These are phyloP conservation scores for Rhizopogon roseolus DNA, from an alignment of 768 basidiomycete species.

Conservation along the genomic window DNA sequence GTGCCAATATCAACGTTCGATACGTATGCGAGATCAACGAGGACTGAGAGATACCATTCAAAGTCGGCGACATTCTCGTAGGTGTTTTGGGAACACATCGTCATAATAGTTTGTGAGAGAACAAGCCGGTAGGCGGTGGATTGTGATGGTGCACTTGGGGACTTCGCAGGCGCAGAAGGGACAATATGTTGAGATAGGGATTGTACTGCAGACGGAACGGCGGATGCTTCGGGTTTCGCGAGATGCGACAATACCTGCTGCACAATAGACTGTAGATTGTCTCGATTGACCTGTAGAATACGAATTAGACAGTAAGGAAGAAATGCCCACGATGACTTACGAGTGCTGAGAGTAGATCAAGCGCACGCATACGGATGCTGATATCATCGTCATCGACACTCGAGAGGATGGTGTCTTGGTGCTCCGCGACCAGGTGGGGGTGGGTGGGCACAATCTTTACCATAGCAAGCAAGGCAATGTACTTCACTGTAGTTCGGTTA, in stretches of 20 bases:
- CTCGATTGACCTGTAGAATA: slow-evolving; percentile 60
- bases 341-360: slow-evolving; percentile 93
- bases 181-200: slow-evolving; percentile 49
- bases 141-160: slow-evolving; percentile 50
- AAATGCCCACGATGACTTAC: slow-evolving; percentile 35
- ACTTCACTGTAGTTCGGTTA: slow-evolving; percentile 68
- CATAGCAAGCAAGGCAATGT: slow-evolving; percentile 92
- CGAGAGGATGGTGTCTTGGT: slow-evolving; percentile 86
- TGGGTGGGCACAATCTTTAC: slow-evolving; percentile 94
- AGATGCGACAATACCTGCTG: slow-evolving; percentile 89
- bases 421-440: slow-evolving; percentile 83
- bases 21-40: slow-evolving; percentile 87
- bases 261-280: slow-evolving; percentile 85
- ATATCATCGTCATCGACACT: slow-evolving; percentile 93
- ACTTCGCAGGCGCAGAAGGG: slow-evolving; percentile 31
- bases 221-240: slow-evolving; percentile 50
- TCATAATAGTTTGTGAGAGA: slow-evolving; percentile 76
- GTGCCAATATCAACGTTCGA: slow-evolving; percentile 74
- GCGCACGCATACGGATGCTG: slow-evolving; percentile 92
- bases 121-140: slow-evolving; percentile 84
- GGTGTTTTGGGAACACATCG: slow-evolving; percentile 77
- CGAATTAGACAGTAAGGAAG: neutral
- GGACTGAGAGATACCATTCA: slow-evolving; percentile 95
- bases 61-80: slow-evolving; percentile 91
- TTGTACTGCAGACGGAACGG: slow-evolving; percentile 53